Evolutionary conservation across 1,284 basidiomycete genomes (phyloP).

Genomic region (Somion occarium): DNA sequence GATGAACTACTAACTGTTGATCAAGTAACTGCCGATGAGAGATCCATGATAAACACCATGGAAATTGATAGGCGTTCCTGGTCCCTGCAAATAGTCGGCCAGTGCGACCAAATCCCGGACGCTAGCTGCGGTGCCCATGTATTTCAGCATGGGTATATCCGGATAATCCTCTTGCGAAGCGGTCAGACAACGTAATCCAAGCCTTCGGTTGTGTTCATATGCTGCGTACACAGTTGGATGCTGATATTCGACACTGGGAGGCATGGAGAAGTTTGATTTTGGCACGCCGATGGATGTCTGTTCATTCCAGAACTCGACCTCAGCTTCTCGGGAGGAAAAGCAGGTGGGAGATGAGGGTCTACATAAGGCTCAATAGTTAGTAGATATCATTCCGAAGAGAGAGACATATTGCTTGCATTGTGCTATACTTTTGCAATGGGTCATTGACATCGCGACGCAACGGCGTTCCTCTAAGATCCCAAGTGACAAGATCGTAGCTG

Average conservation of each 20-base stretch:
- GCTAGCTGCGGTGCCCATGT: constrained; percentile 16
- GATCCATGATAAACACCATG: constrained; percentile 14
- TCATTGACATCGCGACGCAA: not conserved
- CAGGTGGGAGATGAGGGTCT: not conserved
- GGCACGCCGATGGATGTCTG: too few species aligned
- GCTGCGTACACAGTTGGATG: too few species aligned
- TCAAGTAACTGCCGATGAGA: constrained; percentile 13
- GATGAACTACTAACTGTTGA: constrained; percentile 15
- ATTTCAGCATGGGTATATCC: constrained; percentile 8
- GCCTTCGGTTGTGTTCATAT: too few species aligned
- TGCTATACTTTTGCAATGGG: not conserved
- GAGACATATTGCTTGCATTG: not conserved
- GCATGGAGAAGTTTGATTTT: too few species aligned
- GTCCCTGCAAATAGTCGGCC: constrained; percentile 15
- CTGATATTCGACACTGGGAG: too few species aligned
- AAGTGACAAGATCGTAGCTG: constrained; percentile 3
- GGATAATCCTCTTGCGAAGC: not conserved
- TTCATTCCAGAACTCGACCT: too few species aligned
- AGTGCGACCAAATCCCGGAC: constrained; percentile 15
- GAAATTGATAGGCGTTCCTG: constrained; percentile 11
- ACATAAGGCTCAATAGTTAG: not conserved
- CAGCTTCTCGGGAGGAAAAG: too few species aligned
- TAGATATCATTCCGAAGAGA: not conserved
- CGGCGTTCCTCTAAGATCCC: constrained; percentile 1
- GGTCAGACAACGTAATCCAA: not conserved